Evolutionary conservation across 495 filamentous ascomycete genomes (phyloP).

Genomic region (Podospora appendiculata): DNA sequence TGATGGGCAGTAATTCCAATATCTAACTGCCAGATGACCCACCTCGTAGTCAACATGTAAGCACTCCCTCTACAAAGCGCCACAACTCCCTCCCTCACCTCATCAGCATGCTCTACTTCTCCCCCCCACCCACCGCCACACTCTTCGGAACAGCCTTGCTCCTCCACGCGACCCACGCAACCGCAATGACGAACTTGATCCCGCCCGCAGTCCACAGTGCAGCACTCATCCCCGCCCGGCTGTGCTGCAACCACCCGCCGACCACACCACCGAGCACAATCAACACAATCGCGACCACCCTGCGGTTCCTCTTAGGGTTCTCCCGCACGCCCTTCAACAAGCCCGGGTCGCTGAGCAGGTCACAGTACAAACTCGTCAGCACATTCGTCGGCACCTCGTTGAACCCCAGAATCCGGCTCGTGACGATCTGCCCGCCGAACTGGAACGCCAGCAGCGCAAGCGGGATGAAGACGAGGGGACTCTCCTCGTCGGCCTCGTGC

Average conservation of each 20-base stretch:
- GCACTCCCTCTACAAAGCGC: no score
- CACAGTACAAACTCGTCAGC: conserved; percentile 63
- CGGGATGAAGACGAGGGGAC: conserved; percentile 3
- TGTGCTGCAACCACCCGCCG: conserved; percentile 57
- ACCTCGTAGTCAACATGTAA: no score
- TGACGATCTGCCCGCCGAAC: conserved; percentile 61
- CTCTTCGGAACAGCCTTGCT: neutral
- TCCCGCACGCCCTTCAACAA: conserved; percentile 34
- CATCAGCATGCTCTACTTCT: neutral
- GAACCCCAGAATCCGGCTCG: conserved; percentile 53
- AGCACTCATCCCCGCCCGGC: conserved; percentile 43
- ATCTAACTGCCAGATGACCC: no score
- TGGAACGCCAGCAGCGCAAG: conserved; percentile 63
- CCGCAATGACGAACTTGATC: conserved; percentile 39
- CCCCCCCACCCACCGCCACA: neutral
- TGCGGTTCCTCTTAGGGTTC: conserved; percentile 59
- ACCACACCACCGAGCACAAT: conserved; percentile 54
- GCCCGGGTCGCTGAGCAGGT: conserved; percentile 54
- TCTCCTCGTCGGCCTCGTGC: conserved; percentile 1
- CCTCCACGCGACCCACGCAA: conserved; percentile 11
- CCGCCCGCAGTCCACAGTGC: conserved; percentile 53
- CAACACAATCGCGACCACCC: conserved; percentile 48
- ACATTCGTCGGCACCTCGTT: conserved; percentile 69
- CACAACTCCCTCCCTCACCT: neutral
- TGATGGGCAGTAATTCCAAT: no score